Evolutionary conservation across 2,329 filamentous ascomycete genomes (phyloP), one percentile per base, ranked within the genome.

Genomic region (Aspergillus flavus): DNA sequence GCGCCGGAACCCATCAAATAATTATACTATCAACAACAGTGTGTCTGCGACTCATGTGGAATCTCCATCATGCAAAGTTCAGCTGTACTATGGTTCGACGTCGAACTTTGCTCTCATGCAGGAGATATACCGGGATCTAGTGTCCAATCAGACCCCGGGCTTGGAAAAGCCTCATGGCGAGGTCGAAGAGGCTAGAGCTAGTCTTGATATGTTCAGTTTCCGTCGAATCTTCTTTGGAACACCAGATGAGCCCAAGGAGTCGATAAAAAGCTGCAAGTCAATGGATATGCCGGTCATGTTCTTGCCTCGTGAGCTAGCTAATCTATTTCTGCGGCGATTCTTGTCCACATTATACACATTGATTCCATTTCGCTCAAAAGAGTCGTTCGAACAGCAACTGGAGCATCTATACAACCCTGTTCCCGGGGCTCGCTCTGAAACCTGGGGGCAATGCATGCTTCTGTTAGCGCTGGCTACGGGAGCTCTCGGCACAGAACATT

Each of bases 31-130:
- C 56, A 78, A 79, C 58, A 79, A 76, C 62, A 82, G 81, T 61
- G 81, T 83, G n/a, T 79, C 80, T 3, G 81, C 81, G 23, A 82
- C 79, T 10, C 81, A 83, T 65, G 77, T 79, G 68, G 75, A 80
- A 30, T 81, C 80, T 1, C 77, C 81, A 1, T 82, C 79, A 23
- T 80, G 79, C 61, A 71, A 76, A 41, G 74, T 82, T 19, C 80
- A 83, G 64, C 71, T 83, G 0, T 83, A 82, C 66, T 83, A 83
- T 69, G 81, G 81, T 0, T 78, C 81, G 0, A 81, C 81, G 0
- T 82, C 81, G 0, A 81, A 83, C 64, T 83, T 83, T 36, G 75
- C 80, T 0, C 74, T 83, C 1, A 77, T 79, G 71, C 76, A 79
- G 45, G 71, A 78, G 26, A 72, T 79, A 12, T 79, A 79, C 55